Evolutionary conservation across 2,329 filamentous ascomycete genomes (phyloP).

Genomic region (Calonectria ilicicola): DNA sequence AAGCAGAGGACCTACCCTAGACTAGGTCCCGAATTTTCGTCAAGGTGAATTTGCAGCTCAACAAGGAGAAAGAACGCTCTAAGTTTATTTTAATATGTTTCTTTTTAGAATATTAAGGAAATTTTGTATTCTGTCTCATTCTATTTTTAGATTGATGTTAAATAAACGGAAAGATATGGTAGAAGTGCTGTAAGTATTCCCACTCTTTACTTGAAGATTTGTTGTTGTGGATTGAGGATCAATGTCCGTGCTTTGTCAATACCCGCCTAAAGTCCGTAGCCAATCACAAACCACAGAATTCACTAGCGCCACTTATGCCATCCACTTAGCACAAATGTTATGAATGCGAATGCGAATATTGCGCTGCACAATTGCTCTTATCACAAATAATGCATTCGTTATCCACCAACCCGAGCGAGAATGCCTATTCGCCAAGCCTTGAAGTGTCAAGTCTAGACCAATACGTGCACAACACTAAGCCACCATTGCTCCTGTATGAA

Average conservation of each 20-base stretch:
- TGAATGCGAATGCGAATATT: too few relatives aligned
- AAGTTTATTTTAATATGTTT: too few relatives aligned
- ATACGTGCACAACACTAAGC: background rate
- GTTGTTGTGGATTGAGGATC: background rate
- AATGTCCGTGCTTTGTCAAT: background rate
- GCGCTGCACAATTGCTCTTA: background rate
- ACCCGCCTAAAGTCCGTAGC: background rate
- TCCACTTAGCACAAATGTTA: background rate
- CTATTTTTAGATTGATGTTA: too few relatives aligned
- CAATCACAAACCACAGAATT: background rate
- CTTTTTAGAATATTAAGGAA: too few relatives aligned
- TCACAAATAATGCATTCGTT: background rate
- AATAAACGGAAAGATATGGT: too few relatives aligned
- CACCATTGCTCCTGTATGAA: background rate
- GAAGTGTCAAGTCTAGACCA: background rate
- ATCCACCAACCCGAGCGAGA: background rate
- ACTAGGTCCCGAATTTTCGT: background rate
- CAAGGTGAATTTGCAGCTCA: too few relatives aligned
- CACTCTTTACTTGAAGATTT: background rate
- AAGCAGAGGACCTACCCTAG: background rate
- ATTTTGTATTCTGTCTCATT: too few relatives aligned
- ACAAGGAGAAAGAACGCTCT: too few relatives aligned
- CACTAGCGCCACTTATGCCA: background rate
- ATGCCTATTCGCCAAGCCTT: background rate
- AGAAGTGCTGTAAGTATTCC: too few relatives aligned